Base-by-base conservation (phyloP, 306 rosid genomes). In the Trichosanthes cucumerina region DNA sequence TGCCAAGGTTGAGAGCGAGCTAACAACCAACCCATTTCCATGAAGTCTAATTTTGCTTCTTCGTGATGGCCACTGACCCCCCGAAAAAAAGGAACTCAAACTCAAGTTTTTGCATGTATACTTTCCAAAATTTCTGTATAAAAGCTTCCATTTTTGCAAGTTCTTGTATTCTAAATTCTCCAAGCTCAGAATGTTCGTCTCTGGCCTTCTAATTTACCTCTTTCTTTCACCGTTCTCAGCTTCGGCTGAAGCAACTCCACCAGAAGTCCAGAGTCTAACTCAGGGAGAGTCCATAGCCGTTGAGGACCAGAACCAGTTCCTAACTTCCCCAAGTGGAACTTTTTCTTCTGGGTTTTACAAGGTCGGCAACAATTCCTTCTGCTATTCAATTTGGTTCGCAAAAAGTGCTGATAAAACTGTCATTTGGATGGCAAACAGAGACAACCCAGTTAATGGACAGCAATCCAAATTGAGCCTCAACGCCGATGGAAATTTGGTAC, bases 351-450 rank as follows among this genome's bases (percentile, higher is more conserved):
- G 83, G 65, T 74, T 81, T 58, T 81, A 74, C 65, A 9, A 4
- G 2, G 76, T 75, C 14, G 83, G 83, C 28, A 46, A 47, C 24
- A 81, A 81, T 52, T 71, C 83, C 19, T 81, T 24, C n/a, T 50
- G 68, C 64, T 81, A 24, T 47, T 81, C 83, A 12, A 63, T 81
- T 3, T 81, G 80, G 83, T 81, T 74, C 80, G 19, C 80, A 16
- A 50, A 63, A 15, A n/a, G 9, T 0, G 2, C 11, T 11, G 21
- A 62, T 34, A 58, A 12, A 62, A 75, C 80, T 2, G 44, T 80
- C 9, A 79, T 74, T 36, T 80, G 83, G 83, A 80, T 74, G 83
- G 79, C 79, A 13, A 80, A 80, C 79, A 57, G 75, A 21, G 83
- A 80, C 46, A 33, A 58, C 0, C 83, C 80, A 4, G 83, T 81